These are phyloP conservation scores for Nicotiana otophora DNA, from an alignment of 257 asterid genomes.

Conservation along the genomic window DNA sequence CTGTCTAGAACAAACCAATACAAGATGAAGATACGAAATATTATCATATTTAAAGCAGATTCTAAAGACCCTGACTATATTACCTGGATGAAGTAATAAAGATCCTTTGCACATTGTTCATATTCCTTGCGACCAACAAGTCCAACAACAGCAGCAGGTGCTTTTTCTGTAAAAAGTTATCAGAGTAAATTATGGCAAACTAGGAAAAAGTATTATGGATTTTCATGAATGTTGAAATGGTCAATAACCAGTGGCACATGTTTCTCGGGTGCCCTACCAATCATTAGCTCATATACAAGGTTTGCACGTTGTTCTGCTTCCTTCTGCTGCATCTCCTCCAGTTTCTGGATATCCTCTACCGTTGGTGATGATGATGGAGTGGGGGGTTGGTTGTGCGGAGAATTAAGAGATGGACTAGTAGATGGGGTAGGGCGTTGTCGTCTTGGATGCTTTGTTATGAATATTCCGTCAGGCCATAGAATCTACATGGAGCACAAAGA, in stretches of 20 bases:
- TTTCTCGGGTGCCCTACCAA: constrained; percentile 40
- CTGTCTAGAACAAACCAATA: neutral
- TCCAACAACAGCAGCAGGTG: constrained; percentile 85
- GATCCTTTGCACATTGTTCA: constrained; percentile 86
- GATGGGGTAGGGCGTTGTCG: constrained; percentile 55
- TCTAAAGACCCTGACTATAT: constrained; percentile 9
- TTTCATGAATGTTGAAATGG: neutral
- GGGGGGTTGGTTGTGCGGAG: constrained; percentile 33
- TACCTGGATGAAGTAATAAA: constrained; percentile 95
- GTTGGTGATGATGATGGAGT: constrained; percentile 48
- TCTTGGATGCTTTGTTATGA: constrained; percentile 89
- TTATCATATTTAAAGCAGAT: neutral
- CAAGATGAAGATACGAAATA: neutral
- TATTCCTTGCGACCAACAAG: constrained; percentile 88
- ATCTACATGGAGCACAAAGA: constrained; percentile 39
- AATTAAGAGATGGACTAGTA: constrained; percentile 33
- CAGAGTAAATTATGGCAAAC: neutral
- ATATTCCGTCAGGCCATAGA: constrained; percentile 96
- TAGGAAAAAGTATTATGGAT: neutral
- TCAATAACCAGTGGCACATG: neutral
- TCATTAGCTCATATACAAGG: constrained; percentile 53
- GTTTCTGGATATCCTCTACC: constrained; percentile 36
- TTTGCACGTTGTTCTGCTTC: constrained; percentile 89
- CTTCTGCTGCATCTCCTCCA: constrained; percentile 56
- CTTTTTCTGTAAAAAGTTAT: constrained; percentile 55